Evolutionary conservation across 495 filamentous ascomycete species (phyloP).

Genomic region (Penicillium waksmanii): DNA sequence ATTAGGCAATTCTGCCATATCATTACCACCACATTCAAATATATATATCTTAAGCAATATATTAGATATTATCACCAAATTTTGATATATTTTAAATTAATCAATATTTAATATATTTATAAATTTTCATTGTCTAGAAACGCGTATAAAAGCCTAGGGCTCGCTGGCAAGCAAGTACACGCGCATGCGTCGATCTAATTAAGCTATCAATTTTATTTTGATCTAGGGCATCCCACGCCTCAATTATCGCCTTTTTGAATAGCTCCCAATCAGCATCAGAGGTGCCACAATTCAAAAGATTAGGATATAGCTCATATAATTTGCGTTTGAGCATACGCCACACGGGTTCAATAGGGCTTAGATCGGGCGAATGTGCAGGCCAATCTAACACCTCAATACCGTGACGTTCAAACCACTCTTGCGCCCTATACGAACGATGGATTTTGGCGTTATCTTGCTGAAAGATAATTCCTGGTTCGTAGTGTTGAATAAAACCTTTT

Average conservation of each 20-base stretch:
- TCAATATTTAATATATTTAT: no score
- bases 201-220: neutral
- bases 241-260: neutral
- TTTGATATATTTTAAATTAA: no score
- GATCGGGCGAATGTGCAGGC: neutral
- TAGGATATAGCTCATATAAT: neutral
- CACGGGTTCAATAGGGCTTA: neutral
- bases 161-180: neutral
- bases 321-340: neutral
- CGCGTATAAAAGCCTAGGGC: neutral
- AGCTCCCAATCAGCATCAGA: neutral
- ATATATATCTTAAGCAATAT: neutral
- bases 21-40: neutral
- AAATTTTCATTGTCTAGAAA: no score
- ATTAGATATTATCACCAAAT: no score
- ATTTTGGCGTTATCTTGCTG: slow-evolving; percentile 5
- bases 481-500: neutral
- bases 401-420: neutral
- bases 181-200: neutral
- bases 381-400: neutral
- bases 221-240: neutral
- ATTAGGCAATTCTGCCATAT: slow-evolving; percentile 1
- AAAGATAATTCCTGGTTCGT: slow-evolving; percentile 1
- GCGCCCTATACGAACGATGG: neutral
- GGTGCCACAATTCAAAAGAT: neutral